These are phyloP conservation scores for Rosa chinensis DNA, from an alignment of 306 rosid species.

Conservation along the genomic window DNA sequence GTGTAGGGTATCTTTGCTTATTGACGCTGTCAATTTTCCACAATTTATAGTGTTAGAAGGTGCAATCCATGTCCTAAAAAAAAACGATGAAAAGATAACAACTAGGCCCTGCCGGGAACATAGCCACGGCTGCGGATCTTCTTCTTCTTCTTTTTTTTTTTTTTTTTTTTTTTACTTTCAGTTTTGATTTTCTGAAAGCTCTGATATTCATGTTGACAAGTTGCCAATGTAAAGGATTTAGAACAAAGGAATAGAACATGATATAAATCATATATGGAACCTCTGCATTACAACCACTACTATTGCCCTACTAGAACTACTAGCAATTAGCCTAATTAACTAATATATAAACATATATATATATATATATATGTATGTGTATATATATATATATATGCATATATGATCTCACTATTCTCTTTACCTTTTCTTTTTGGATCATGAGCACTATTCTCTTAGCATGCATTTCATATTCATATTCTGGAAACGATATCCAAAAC, in stretches of 20 bases:
- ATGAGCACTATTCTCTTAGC: not conserved
- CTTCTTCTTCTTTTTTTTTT: not conserved
- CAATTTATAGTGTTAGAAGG: slow-evolving; percentile 45
- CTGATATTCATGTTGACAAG: slow-evolving; percentile 36
- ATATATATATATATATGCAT: not conserved
- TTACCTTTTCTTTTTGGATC: slow-evolving; percentile 3
- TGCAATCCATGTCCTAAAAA: slow-evolving; percentile 47
- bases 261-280: slow-evolving; percentile 27
- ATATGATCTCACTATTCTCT: slow-evolving; percentile 8
- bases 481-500: not conserved
- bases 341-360: not conserved
- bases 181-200: slow-evolving; percentile 24
- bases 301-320: slow-evolving; percentile 18
- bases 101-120: not conserved
- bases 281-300: slow-evolving; percentile 34
- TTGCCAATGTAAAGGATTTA: slow-evolving; percentile 37
- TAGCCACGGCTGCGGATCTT: slow-evolving; percentile 11
- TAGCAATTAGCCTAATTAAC: slow-evolving; percentile 5
- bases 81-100: slow-evolving; percentile 23
- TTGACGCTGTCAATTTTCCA: slow-evolving; percentile 59
- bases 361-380: not conserved
- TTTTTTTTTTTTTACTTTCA: not conserved
- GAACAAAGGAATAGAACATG: slow-evolving; percentile 61
- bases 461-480: not conserved
- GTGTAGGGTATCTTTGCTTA: slow-evolving; percentile 34